Base-by-base conservation (phyloP, 2,329 filamentous ascomycete genomes). In the Botrytis sinoallii region DNA sequence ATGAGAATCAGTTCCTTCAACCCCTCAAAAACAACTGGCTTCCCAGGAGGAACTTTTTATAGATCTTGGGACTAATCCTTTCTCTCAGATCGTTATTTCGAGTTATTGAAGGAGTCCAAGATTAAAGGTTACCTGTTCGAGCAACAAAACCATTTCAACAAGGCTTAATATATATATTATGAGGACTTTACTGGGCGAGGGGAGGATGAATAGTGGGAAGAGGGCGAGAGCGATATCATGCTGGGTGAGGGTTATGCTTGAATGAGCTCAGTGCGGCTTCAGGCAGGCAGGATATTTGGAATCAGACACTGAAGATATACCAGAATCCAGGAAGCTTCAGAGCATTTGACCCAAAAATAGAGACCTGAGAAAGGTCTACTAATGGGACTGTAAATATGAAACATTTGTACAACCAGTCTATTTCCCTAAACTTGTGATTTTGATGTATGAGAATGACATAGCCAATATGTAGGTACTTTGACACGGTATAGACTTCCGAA, bases 111-210 rank as follows among this genome's bases (percentile, higher is more conserved):
- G 84, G 88, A 92, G 77, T 87, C 92, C 80, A 92, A 93, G 84
- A 87, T 95, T 82, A 91, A 90, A 85, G 93, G 93, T 74, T 93
- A 93, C 83, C 85, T 93, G 77, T 94, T 93, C 79, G 85, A 94
- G 81, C 92, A 95, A 84, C 90, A 92, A 81, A 94, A 94, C 85
- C 93, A 93, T 83, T 81, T 90, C 75, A 83, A 85, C 70, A 87
- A 91, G 84, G 65, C 78, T 71, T 48, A 25, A 57, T 77, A 78
- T 16, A 60, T 16, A 10, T 40, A 18, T 40, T 20, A 40, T 32
- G 60, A 44, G 8, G 7, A 22, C 22, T n/a, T 32, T 38, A 32
- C 6, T 20, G n/a, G 12, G 38, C 4, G n/a, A 52, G 16, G 9
- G 14, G 40, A 7, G 22, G 35, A 22, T 22, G 18, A 32, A 10